These are phyloP conservation scores for Luzula sylvatica DNA, from an alignment of 176 grass and related monocot species.

Conservation along the genomic window DNA sequence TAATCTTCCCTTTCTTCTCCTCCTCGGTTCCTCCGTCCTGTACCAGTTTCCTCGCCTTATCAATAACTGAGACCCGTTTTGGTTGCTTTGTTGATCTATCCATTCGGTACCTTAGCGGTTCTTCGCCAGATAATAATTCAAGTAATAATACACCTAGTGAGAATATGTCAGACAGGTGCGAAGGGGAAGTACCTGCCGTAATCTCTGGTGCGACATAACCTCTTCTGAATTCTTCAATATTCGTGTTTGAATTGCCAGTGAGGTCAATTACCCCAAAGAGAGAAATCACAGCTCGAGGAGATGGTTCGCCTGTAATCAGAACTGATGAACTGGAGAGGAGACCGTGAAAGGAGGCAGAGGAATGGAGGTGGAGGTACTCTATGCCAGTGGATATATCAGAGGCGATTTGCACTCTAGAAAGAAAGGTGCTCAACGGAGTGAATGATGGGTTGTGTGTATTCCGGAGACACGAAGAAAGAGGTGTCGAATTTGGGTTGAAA, in stretches of 20 bases:
- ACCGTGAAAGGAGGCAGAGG: constrained; percentile 30
- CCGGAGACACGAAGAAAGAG: constrained; percentile 48
- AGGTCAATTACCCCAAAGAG: constrained; percentile 43
- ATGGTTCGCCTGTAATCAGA: constrained; percentile 36
- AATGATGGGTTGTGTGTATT: constrained; percentile 29
- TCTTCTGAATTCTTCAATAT: constrained; percentile 10
- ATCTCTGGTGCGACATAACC: constrained; percentile 37
- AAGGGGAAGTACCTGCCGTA: not conserved
- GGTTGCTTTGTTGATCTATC: constrained; percentile 34
- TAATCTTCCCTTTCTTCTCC: constrained; percentile 19
- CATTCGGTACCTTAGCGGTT: constrained; percentile 37
- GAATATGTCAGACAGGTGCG: constrained; percentile 37
- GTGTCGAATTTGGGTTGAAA: constrained; percentile 18
- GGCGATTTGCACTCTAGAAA: constrained; percentile 44
- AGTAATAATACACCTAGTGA: constrained; percentile 56
- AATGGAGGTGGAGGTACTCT: constrained; percentile 66
- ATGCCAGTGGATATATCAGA: constrained; percentile 50
- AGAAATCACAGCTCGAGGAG: constrained; percentile 40
- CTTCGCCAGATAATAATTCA: constrained; percentile 46
- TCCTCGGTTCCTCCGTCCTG: constrained; percentile 9
- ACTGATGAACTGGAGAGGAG: constrained; percentile 30
- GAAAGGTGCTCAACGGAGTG: constrained; percentile 42
- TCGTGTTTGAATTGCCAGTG: not conserved
- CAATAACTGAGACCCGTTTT: constrained; percentile 34
- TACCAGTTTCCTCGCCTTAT: constrained; percentile 34